Evolutionary conservation across 805 yeast species (phyloP).

Genomic region (Candida ascalaphidarum): DNA sequence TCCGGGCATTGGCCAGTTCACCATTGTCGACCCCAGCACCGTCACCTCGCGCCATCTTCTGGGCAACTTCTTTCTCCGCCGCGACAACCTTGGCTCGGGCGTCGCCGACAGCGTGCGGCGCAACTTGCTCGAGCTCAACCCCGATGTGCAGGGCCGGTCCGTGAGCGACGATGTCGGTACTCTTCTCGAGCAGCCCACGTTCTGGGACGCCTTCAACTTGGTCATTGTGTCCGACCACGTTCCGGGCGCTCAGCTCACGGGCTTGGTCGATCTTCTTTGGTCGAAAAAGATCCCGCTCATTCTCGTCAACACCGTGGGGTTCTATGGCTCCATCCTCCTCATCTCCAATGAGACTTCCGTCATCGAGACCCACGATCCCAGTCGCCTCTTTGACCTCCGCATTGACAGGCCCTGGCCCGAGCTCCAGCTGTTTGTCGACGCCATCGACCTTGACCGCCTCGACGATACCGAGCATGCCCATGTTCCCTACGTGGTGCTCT

Average conservation of each 20-base stretch:
- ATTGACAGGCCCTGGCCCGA: slow-evolving; percentile 70
- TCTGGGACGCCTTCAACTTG: slow-evolving; percentile 34
- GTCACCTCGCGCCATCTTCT: slow-evolving; percentile 39
- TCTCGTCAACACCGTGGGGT: slow-evolving; percentile 46
- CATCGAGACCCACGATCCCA: slow-evolving; percentile 66
- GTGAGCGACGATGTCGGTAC: background rate
- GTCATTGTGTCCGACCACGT: slow-evolving; percentile 33
- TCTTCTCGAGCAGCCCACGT: slow-evolving; percentile 3
- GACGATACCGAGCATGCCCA: slow-evolving; percentile 43
- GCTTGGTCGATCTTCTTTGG: slow-evolving; percentile 33
- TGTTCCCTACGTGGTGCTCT: slow-evolving; percentile 61
- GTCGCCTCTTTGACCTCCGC: slow-evolving; percentile 54
- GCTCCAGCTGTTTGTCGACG: slow-evolving; percentile 39
- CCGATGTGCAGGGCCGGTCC: slow-evolving; percentile 40
- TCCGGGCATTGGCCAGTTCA: slow-evolving; percentile 61
- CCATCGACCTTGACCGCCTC: slow-evolving; percentile 39
- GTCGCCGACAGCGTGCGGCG: slow-evolving; percentile 31
- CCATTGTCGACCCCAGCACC: slow-evolving; percentile 42
- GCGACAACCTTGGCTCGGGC: slow-evolving; percentile 32
- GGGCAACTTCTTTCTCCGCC: slow-evolving; percentile 54
- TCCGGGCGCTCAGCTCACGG: slow-evolving; percentile 8
- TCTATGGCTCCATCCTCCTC: slow-evolving; percentile 53
- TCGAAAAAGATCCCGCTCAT: slow-evolving; percentile 45
- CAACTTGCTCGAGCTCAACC: slow-evolving; percentile 49
- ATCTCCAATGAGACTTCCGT: slow-evolving; percentile 53